phyloP scores from a whole-genome alignment of 371 early-diverging fungal genomes.

The Mucor circinelloides region DNA sequence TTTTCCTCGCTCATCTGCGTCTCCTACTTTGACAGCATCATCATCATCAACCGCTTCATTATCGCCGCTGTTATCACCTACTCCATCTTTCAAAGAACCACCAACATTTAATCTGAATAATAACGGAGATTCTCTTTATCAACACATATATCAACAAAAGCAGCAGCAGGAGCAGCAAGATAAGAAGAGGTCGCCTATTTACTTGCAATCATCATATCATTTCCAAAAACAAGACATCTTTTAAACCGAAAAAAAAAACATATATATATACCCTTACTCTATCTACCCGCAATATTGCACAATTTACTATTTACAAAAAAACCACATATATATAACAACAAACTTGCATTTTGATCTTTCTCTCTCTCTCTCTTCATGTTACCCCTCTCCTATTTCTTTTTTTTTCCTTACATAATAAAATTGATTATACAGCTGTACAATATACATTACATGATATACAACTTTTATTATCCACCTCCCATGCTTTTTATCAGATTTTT shows the following conservation, averaged over 20 bases:
- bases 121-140: slow-evolving; percentile 8
- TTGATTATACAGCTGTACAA: neutral
- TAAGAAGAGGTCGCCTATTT: neutral
- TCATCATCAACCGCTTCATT: slow-evolving; percentile 13
- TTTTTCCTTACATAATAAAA: neutral
- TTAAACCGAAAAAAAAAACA: neutral
- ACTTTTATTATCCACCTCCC: neutral
- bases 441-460: neutral
- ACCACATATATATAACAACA: slow-evolving; percentile 1
- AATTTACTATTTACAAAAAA: neutral
- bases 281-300: neutral
- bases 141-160: slow-evolving; percentile 21
- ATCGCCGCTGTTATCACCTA: slow-evolving; percentile 25
- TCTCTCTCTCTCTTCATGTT: neutral
- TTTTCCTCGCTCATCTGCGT: slow-evolving; percentile 32
- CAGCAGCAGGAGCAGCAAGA: neutral
- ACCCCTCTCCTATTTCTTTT: neutral
- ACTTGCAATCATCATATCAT: neutral
- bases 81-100: slow-evolving; percentile 19
- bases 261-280: slow-evolving; percentile 6
- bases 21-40: slow-evolving; percentile 7
- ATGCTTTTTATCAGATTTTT: slow-evolving; percentile 6
- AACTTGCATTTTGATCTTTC: neutral
- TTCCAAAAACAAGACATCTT: neutral
- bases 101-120: slow-evolving; percentile 28